Percentiles rank a stretch among this genome's conserved stretches.
Conservation (phyloP, 345 rosid species). For the Eutrema yunnanense region DNA sequence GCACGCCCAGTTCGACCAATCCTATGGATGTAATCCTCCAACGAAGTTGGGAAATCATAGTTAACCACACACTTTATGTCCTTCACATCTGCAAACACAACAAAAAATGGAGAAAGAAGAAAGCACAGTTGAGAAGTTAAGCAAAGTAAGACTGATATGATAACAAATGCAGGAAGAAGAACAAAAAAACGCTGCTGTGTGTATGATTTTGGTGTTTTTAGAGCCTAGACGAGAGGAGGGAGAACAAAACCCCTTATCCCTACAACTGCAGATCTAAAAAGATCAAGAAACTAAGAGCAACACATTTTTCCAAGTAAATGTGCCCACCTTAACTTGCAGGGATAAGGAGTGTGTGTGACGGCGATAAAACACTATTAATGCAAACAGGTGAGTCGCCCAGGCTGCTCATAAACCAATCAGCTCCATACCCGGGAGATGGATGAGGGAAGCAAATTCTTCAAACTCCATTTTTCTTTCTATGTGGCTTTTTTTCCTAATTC, state of each 20-base stretch:
- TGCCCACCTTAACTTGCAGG: conserved; percentile 99
- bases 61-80: conserved; percentile 97
- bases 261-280: conserved; percentile 61
- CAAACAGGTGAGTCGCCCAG: conserved; percentile 71
- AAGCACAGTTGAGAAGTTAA: conserved; percentile 10
- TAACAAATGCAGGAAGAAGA: conserved; percentile 11
- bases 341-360: conserved; percentile 62
- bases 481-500: conserved; percentile 22
- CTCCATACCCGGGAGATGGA: conserved; percentile 82
- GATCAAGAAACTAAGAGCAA: conserved; percentile 61
- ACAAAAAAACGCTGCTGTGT: not conserved
- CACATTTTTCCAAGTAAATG: conserved; percentile 75
- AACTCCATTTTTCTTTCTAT: conserved; percentile 36
- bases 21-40: conserved; percentile 95
- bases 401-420: conserved; percentile 76
- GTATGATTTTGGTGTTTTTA: not conserved
- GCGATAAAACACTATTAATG: conserved; percentile 41
- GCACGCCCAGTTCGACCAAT: conserved; percentile 99
- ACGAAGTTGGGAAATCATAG: conserved; percentile 88
- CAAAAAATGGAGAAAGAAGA: conserved; percentile 10
- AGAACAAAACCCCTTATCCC: conserved; percentile 70
- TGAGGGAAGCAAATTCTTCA: conserved; percentile 27
- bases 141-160: not conserved
- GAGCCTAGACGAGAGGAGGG: not conserved
- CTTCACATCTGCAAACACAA: conserved; percentile 80